Evolutionary conservation across 768 basidiomycete genomes (phyloP).

Genomic region (Pleurotus platypus): DNA sequence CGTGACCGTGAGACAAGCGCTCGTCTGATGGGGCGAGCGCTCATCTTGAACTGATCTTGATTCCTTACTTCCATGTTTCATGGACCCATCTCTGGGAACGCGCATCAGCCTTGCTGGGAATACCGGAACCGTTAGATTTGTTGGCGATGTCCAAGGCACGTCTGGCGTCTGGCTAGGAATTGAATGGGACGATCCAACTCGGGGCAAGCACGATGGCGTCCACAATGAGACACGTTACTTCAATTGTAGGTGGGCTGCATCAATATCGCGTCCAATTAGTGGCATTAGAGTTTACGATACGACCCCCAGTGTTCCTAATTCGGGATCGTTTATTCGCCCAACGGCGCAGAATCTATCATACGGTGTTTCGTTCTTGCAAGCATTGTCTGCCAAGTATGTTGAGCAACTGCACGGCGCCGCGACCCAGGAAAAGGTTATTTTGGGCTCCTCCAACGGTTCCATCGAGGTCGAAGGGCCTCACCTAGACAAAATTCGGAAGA

Average conservation of each 20-base stretch:
- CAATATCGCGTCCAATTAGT: not conserved
- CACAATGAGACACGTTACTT: constrained; percentile 83
- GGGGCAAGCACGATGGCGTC: constrained; percentile 86
- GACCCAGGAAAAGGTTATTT: constrained; percentile 56
- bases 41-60: constrained; percentile 15
- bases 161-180: constrained; percentile 87
- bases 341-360: constrained; percentile 48
- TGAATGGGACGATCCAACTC: constrained; percentile 86
- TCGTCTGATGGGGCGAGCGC: not conserved
- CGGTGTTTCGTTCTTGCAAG: constrained; percentile 71
- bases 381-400: constrained; percentile 76
- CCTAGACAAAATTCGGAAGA: constrained; percentile 72
- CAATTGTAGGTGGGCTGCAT: constrained; percentile 56
- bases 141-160: constrained; percentile 62
- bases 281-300: not conserved
- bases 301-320: constrained; percentile 44
- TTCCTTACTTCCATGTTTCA: constrained; percentile 11
- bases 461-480: constrained; percentile 87
- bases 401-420: constrained; percentile 51
- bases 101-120: constrained; percentile 53
- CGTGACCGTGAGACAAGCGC: constrained; percentile 1
- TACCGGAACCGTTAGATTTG: constrained; percentile 68
- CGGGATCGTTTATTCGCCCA: constrained; percentile 82
- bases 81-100: constrained; percentile 37
- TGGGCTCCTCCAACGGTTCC: constrained; percentile 79